phyloP scores from a whole-genome alignment of 768 basidiomycete species.

The Tylopilus intermedius region DNA sequence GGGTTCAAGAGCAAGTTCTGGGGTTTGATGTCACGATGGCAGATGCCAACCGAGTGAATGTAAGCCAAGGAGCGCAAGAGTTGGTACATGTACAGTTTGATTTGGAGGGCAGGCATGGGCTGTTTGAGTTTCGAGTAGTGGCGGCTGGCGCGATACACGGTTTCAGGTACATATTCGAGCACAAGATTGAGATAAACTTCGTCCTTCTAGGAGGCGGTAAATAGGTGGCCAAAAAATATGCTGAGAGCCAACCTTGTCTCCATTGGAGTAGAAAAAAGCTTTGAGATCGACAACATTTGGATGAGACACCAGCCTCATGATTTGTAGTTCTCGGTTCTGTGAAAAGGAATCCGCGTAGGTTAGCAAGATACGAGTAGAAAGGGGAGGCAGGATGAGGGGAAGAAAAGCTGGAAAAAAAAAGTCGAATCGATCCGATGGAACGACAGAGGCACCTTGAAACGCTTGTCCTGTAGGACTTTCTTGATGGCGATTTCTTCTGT shows the following conservation, averaged over 20 bases:
- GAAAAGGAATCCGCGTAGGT: slow-evolving; percentile 4
- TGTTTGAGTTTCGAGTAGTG: slow-evolving; percentile 99
- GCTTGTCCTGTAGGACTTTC: slow-evolving; percentile 99
- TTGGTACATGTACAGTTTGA: slow-evolving; percentile 99
- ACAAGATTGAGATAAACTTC: slow-evolving; percentile 99
- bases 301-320: slow-evolving; percentile 95
- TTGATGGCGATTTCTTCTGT: slow-evolving; percentile 96
- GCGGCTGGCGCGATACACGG: slow-evolving; percentile 96
- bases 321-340: slow-evolving; percentile 98
- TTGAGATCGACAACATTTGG: slow-evolving; percentile 97
- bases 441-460: slow-evolving; percentile 83
- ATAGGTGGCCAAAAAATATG: slow-evolving; percentile 2
- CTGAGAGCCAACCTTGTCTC: slow-evolving; percentile 78
- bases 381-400: background rate
- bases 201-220: slow-evolving; percentile 69
- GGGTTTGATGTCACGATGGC: slow-evolving; percentile 99
- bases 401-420: slow-evolving; percentile 8
- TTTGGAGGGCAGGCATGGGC: slow-evolving; percentile 99
- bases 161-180: slow-evolving; percentile 98
- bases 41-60: slow-evolving; percentile 99
- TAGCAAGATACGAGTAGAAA: slow-evolving; percentile 6
- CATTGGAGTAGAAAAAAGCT: slow-evolving; percentile 98
- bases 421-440: background rate
- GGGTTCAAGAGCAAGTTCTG: slow-evolving; percentile 98
- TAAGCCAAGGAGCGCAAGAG: slow-evolving; percentile 96